Evolutionary conservation across 768 basidiomycete species (phyloP).

Genomic region (Leccinum disarticulatum): DNA sequence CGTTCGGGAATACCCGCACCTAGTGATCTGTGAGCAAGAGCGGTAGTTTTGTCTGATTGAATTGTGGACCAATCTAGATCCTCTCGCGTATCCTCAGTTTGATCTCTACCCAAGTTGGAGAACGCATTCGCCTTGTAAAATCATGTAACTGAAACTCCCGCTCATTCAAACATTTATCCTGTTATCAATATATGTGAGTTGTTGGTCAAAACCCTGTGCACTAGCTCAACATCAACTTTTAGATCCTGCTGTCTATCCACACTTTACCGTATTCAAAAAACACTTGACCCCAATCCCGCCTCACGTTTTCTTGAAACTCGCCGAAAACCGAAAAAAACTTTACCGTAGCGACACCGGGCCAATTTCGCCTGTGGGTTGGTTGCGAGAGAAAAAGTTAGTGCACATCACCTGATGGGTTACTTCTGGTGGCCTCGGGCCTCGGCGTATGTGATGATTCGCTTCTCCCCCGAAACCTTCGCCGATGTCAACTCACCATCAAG

Average conservation of each 20-base stretch:
- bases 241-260: constrained; percentile 44
- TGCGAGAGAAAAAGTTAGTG: too few relatives aligned
- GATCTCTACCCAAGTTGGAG: constrained; percentile 31
- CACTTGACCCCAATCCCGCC: too few relatives aligned
- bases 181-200: constrained; percentile 22
- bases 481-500: too few relatives aligned
- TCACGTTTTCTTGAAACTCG: too few relatives aligned
- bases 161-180: constrained; percentile 23
- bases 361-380: too few relatives aligned
- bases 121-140: not conserved
- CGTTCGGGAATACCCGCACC: constrained; percentile 21
- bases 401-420: too few relatives aligned
- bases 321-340: too few relatives aligned
- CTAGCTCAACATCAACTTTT: constrained; percentile 19
- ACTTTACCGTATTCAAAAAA: constrained; percentile 20
- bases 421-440: too few relatives aligned
- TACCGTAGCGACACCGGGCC: too few relatives aligned
- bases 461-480: too few relatives aligned
- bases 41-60: constrained; percentile 5
- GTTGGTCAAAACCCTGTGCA: not conserved
- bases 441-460: too few relatives aligned
- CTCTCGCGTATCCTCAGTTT: constrained; percentile 32
- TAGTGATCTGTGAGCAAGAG: constrained; percentile 30
- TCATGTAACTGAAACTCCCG: not conserved
- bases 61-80: constrained; percentile 10